Conservation (phyloP, 148 eudicot species). For the Oxyria digyna region DNA sequence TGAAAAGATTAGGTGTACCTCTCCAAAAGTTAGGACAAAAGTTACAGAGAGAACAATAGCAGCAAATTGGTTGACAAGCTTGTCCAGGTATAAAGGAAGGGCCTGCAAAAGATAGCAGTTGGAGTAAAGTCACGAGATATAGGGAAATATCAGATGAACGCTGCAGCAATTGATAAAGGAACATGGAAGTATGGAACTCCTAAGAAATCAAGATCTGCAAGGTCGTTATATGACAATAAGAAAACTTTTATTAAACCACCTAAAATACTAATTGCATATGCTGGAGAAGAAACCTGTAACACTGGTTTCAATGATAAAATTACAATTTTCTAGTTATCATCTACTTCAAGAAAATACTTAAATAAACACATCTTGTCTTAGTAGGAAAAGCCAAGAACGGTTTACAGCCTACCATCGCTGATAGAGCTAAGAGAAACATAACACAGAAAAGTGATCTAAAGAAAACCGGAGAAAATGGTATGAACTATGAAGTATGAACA, state of each 20-base stretch:
- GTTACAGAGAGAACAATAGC: slow-evolving; percentile 93
- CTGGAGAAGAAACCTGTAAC: neutral
- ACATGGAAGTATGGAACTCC: too few relatives aligned
- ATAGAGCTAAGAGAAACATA: neutral
- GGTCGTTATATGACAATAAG: neutral
- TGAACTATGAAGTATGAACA: too few relatives aligned
- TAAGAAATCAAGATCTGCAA: neutral
- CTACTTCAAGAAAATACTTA: neutral
- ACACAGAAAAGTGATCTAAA: neutral
- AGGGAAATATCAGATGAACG: neutral
- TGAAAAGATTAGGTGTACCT: slow-evolving; percentile 30
- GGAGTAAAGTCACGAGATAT: slow-evolving; percentile 8
- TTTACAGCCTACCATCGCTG: neutral
- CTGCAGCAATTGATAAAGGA: neutral
- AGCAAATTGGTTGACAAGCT: slow-evolving; percentile 76
- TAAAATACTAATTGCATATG: neutral
- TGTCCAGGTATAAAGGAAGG: slow-evolving; percentile 91
- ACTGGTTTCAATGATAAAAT: neutral
- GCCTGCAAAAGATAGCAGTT: slow-evolving; percentile 45
- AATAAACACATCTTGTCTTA: neutral
- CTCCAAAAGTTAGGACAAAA: slow-evolving; percentile 88
- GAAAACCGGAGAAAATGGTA: too few relatives aligned
- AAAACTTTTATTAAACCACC: neutral
- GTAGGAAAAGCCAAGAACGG: neutral
- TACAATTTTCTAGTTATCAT: neutral